These are phyloP conservation scores for Blastobotrys persicus DNA, from an alignment of 1,139 yeast species.

Conservation along the genomic window DNA sequence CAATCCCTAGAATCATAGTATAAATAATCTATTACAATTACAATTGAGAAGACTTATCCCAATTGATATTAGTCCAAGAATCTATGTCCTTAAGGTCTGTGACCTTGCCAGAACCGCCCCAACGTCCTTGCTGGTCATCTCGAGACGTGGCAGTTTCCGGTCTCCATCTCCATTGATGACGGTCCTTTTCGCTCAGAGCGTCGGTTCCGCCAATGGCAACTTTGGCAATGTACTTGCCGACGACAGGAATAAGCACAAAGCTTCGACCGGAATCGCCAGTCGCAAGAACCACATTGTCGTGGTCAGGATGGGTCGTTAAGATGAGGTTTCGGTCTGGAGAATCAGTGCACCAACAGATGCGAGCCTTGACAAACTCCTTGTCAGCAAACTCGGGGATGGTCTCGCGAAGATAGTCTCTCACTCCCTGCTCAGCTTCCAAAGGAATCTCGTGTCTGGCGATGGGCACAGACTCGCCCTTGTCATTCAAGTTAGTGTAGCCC, in stretches of 20 bases:
- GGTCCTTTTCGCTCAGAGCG: constrained; percentile 18
- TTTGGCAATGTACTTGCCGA: constrained; percentile 41
- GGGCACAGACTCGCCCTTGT: constrained; percentile 28
- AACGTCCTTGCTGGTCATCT: constrained; percentile 24
- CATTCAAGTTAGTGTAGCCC: constrained; percentile 34
- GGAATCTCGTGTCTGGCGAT: constrained; percentile 41
- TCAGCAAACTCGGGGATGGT: constrained; percentile 30
- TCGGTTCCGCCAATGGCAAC: constrained; percentile 11
- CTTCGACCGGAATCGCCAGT: constrained; percentile 50
- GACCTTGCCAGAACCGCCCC: constrained; percentile 26
- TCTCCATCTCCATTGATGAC: constrained; percentile 26
- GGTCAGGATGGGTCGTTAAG: constrained; percentile 43
- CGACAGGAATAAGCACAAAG: constrained; percentile 45
- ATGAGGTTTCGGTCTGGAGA: constrained; percentile 45
- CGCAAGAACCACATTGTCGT: constrained; percentile 39
- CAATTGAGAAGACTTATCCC: constrained; percentile 3
- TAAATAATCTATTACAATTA: too few relatives aligned
- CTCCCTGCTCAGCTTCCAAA: constrained; percentile 31
- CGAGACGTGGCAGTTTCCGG: constrained; percentile 24
- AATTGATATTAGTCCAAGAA: constrained; percentile 19
- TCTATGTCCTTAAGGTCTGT: constrained; percentile 23
- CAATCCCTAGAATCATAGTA: too few relatives aligned
- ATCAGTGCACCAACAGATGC: constrained; percentile 51
- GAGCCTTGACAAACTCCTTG: constrained; percentile 39
- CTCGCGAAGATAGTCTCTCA: constrained; percentile 32